Percentiles rank a stretch among this genome's conserved stretches.
phyloP scores from a whole-genome alignment of 768 basidiomycete species.

The Amanita pallidorosea region DNA sequence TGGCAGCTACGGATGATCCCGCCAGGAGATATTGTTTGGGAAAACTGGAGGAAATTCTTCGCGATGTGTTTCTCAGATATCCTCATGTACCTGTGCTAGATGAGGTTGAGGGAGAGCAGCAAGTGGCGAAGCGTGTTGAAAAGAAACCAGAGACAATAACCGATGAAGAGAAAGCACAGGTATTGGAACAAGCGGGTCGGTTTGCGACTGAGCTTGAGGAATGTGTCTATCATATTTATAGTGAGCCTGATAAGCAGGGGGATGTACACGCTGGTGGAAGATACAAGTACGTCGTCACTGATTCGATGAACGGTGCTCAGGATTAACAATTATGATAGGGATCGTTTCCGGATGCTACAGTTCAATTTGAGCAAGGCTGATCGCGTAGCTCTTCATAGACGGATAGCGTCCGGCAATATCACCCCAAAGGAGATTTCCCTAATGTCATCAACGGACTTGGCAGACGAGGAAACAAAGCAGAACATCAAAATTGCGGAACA shows the following conservation, averaged over 20 bases:
- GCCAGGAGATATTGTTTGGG: conserved; percentile 71
- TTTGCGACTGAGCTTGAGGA: conserved; percentile 69
- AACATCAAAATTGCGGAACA: conserved; percentile 76
- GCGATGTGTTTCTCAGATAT: conserved; percentile 61
- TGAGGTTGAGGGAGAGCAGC: conserved; percentile 9
- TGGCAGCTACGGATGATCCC: conserved; percentile 48
- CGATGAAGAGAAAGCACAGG: conserved; percentile 45
- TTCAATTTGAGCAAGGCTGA: conserved; percentile 84
- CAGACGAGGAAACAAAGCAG: conserved; percentile 77
- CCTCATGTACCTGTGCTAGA: conserved; percentile 36
- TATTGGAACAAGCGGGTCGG: conserved; percentile 46
- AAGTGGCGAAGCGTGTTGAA: conserved; percentile 16
- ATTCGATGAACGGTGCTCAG: not conserved
- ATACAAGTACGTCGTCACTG: conserved; percentile 53
- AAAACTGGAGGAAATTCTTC: conserved; percentile 65
- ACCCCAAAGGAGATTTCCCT: conserved; percentile 63
- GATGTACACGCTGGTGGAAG: conserved; percentile 55
- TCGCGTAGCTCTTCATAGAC: conserved; percentile 67
- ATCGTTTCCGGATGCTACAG: conserved; percentile 82
- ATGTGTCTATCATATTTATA: conserved; percentile 64
- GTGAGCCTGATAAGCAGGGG: conserved; percentile 67
- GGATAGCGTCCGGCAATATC: conserved; percentile 60
- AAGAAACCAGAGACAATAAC: conserved; percentile 44
- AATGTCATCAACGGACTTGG: conserved; percentile 84
- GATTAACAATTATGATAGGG: conserved; percentile 32